phyloP scores from a whole-genome alignment of 192 early-diverging fungal genomes.

The Bifiguratus adelaidae region DNA sequence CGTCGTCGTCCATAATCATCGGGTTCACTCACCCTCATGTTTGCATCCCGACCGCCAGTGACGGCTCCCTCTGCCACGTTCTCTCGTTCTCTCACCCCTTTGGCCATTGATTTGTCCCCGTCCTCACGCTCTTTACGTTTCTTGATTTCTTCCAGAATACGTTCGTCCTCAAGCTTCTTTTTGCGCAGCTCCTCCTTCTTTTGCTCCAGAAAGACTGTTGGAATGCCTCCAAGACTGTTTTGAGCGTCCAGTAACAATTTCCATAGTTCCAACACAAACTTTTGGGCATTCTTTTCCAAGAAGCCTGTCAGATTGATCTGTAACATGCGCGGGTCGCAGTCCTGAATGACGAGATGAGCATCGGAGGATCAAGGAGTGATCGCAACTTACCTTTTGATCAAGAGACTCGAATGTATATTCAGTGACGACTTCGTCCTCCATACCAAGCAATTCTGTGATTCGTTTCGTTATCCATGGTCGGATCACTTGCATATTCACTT shows the following conservation, averaged over 20 bases:
- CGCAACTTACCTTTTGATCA: conserved; percentile 48
- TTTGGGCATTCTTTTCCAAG: conserved; percentile 67
- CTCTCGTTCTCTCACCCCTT: conserved; percentile 13
- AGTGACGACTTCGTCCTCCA: conserved; percentile 92
- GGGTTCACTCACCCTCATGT: not conserved
- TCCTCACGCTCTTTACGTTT: conserved; percentile 29
- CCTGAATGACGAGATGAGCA: conserved; percentile 16
- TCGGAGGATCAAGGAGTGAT: not conserved
- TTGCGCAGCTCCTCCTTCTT: conserved; percentile 74
- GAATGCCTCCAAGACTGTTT: conserved; percentile 69
- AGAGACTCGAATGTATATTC: conserved; percentile 80
- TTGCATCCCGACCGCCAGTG: not conserved
- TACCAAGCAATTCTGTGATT: conserved; percentile 65
- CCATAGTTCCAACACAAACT: conserved; percentile 88
- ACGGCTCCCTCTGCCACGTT: conserved; percentile 4
- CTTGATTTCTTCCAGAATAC: conserved; percentile 14
- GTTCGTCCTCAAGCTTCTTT: conserved; percentile 28
- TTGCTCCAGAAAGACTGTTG: conserved; percentile 68
- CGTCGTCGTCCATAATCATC: conserved; percentile 3
- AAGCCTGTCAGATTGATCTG: conserved; percentile 96
- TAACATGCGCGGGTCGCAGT: conserved; percentile 78
- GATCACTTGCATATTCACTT: conserved; percentile 81
- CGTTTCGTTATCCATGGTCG: conserved; percentile 78
- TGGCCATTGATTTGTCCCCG: conserved; percentile 25
- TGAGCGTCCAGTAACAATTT: conserved; percentile 85